These are phyloP conservation scores for Stentor roeselii DNA, from an alignment of 73 alveolate genomes.

Conservation along the genomic window DNA sequence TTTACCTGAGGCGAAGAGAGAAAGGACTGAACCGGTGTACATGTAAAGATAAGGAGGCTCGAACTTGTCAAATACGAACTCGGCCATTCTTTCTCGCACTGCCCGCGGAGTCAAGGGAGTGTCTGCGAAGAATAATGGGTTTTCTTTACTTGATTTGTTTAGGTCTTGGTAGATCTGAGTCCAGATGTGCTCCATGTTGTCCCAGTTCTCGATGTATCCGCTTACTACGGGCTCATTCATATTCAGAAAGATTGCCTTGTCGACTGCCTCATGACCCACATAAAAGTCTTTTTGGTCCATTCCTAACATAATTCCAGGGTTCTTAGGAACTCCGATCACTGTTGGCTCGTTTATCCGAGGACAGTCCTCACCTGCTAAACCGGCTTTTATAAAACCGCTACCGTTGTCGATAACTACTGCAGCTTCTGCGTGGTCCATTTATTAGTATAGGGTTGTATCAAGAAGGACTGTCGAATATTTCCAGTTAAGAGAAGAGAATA, in stretches of 20 bases:
- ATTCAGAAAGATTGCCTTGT: constrained; percentile 51
- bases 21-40: constrained; percentile 60
- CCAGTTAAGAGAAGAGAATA: too few relatives aligned
- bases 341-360: constrained; percentile 78
- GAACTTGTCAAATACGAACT: constrained; percentile 75
- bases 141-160: constrained; percentile 73
- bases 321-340: constrained; percentile 84
- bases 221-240: constrained; percentile 53
- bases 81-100: constrained; percentile 65
- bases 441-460: too few relatives aligned
- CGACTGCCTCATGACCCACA: constrained; percentile 70
- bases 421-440: constrained; percentile 14
- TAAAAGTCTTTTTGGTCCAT: constrained; percentile 77
- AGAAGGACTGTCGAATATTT: too few relatives aligned
- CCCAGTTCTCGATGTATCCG: constrained; percentile 52
- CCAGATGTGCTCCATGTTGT: constrained; percentile 56
- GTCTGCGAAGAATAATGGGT: constrained; percentile 77
- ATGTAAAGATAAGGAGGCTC: constrained; percentile 61
- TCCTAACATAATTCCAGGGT: constrained; percentile 86
- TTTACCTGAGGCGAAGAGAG: constrained; percentile 95
- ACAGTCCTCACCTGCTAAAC: constrained; percentile 77
- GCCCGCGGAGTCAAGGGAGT: constrained; percentile 75
- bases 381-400: constrained; percentile 84
- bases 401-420: constrained; percentile 87
- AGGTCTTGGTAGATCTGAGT: constrained; percentile 74